Evolutionary conservation across 2,329 filamentous ascomycete species (phyloP), one percentile per base, ranked within the genome.

Genomic region (Aspergillus flavus): DNA sequence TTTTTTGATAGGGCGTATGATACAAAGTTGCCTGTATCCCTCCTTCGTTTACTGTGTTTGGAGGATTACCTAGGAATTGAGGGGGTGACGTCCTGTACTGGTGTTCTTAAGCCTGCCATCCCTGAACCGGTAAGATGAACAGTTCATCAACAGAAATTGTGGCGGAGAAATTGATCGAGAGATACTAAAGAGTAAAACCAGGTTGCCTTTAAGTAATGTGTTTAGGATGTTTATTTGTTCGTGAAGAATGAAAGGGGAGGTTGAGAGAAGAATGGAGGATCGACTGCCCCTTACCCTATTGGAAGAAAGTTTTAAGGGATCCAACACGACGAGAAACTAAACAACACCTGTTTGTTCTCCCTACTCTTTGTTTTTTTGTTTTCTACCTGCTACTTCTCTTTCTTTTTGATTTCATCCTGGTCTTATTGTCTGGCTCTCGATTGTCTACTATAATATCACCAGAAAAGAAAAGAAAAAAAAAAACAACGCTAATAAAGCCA

Each of bases 221-320:
- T 16, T 16, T 36, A 16, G 14, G 6, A 16, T 16, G 16, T 14
- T 16, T 36, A 16, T 34, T 1, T 34, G 16, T 16, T 36, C 21
- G 16, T 54, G 3, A 60, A 53, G 50, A 54, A 54, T 23, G 19
- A 19, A 43, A 53, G 48, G 50, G 36, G 50, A 43, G 57, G 50
- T 56, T 41, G 46, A 50, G n/a, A 61, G 34, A 54, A 57, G 62
- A 63, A 63, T 58, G 61, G 55, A 59, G n/a, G 65, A 67, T 67
- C 65, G 62, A 60, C 62, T 64, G 56, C 58, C 62, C 58, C 61
- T 66, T 66, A 55, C 32, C 52, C 30, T 39, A 39, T 55, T 11
- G 32, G 48, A 32, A 54, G 32, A 55, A 55, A 39, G 26, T 14
- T 23, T 50, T 43, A 45, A 50, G 45, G 43, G 53, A 46, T 23